Conservation (phyloP, 148 eudicot species). For the Beta vulgaris region DNA sequence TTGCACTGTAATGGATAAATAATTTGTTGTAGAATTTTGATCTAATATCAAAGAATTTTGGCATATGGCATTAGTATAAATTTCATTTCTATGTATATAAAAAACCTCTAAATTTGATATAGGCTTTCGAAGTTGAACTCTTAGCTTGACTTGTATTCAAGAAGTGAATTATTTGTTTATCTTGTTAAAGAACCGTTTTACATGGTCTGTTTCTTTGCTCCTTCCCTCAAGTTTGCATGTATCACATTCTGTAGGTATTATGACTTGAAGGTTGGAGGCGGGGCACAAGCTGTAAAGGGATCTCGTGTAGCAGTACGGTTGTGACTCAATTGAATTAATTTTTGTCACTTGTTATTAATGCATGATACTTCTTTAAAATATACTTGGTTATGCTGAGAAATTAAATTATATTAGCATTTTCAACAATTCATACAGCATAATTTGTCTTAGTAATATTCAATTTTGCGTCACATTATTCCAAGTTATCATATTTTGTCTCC, state of each 20-base stretch:
- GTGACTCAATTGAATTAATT: constrained; percentile 43
- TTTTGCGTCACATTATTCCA: not conserved
- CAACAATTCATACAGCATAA: not conserved
- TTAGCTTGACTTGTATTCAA: not conserved
- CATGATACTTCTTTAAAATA: constrained; percentile 5
- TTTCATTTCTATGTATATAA: not conserved
- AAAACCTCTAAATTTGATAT: not conserved
- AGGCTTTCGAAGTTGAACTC: not conserved
- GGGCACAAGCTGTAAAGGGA: constrained; percentile 85
- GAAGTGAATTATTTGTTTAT: not conserved
- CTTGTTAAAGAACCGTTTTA: not conserved
- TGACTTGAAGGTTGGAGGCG: constrained; percentile 86
- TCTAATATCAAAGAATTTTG: not conserved
- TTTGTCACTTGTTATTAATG: constrained; percentile 3
- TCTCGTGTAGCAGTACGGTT: constrained; percentile 97
- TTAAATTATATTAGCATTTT: not conserved
- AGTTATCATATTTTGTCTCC: not conserved
- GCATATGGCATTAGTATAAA: not conserved
- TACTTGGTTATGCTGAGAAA: not conserved
- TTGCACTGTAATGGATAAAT: not conserved
- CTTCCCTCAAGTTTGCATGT: constrained; percentile 11
- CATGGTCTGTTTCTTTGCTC: not conserved
- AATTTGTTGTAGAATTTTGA: not conserved
- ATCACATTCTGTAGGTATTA: constrained; percentile 59
- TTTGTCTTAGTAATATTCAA: not conserved